phyloP scores from a whole-genome alignment of 352 stramenopile species.

The Globisporangium solare region DNA sequence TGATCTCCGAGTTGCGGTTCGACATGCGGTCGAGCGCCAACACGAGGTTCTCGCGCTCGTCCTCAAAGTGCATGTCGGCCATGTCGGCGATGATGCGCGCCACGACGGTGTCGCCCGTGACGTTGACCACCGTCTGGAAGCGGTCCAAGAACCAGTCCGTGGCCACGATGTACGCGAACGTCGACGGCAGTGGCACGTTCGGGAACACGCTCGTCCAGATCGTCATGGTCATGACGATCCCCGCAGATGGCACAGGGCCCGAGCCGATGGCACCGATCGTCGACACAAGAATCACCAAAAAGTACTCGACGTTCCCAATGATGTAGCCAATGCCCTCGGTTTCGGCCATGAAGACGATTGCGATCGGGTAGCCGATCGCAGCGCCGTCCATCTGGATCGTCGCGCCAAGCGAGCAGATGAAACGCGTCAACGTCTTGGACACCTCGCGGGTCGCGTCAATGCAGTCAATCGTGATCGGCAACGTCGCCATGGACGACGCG shows the following conservation, averaged over 20 bases:
- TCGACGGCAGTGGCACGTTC: conserved; percentile 27
- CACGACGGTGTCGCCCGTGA: conserved; percentile 56
- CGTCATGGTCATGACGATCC: conserved; percentile 24
- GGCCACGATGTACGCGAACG: conserved; percentile 52
- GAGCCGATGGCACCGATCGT: conserved; percentile 20
- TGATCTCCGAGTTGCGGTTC: too few species aligned
- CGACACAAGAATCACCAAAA: conserved; percentile 23
- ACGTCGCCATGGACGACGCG: conserved; percentile 69
- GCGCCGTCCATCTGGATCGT: conserved; percentile 39
- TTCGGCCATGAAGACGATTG: conserved; percentile 35
- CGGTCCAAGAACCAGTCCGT: conserved; percentile 62
- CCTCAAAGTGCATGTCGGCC: too few species aligned
- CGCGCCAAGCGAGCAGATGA: conserved; percentile 55
- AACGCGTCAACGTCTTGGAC: conserved; percentile 45
- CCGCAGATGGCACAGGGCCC: conserved; percentile 17
- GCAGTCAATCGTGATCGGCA: conserved; percentile 67
- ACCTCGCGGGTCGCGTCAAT: conserved; percentile 61
- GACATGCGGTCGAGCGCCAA: too few species aligned
- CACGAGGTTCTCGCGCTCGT: too few species aligned
- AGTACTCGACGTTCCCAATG: conserved; percentile 14
- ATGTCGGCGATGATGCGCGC: conserved; percentile 54
- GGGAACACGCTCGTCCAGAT: conserved; percentile 26
- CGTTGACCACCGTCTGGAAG: conserved; percentile 49
- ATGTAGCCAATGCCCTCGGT: conserved; percentile 15
- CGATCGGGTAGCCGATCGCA: conserved; percentile 24